Conservation (phyloP, 768 basidiomycete genomes). For the Gyrodon lividus region DNA sequence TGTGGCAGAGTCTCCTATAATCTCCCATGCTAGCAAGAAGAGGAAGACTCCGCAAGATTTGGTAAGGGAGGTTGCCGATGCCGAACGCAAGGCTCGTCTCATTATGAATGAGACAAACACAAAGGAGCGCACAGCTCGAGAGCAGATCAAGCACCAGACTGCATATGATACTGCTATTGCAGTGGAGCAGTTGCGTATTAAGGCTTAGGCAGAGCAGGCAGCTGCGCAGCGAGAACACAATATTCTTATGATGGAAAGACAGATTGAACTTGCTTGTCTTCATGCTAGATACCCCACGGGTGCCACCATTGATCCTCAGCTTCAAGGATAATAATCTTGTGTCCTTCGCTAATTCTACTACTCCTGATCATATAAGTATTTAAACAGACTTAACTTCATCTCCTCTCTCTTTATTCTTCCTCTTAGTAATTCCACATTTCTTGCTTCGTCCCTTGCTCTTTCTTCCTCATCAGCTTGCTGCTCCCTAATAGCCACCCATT, state of each 20-base stretch:
- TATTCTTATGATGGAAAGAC: neutral
- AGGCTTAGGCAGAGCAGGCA: neutral
- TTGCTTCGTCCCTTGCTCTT: neutral
- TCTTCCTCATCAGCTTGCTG: neutral
- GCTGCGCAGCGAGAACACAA: neutral
- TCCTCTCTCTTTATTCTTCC: slow-evolving; percentile 3
- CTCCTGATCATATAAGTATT: neutral
- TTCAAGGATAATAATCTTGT: neutral
- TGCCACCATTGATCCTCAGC: neutral
- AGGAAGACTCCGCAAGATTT: neutral
- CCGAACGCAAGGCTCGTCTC: neutral
- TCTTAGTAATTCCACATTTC: neutral
- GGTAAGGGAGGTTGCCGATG: neutral
- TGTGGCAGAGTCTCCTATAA: neutral
- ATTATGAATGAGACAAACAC: neutral
- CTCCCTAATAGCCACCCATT: neutral
- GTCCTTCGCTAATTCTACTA: neutral
- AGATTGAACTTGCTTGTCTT: neutral
- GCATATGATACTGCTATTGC: neutral
- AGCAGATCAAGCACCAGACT: neutral
- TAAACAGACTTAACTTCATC: neutral
- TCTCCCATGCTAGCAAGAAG: neutral
- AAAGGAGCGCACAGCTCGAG: neutral
- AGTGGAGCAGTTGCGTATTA: neutral
- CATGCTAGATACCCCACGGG: neutral